Conservation (phyloP, 2,329 filamentous ascomycete genomes). For the Elsinoe necatrix region DNA sequence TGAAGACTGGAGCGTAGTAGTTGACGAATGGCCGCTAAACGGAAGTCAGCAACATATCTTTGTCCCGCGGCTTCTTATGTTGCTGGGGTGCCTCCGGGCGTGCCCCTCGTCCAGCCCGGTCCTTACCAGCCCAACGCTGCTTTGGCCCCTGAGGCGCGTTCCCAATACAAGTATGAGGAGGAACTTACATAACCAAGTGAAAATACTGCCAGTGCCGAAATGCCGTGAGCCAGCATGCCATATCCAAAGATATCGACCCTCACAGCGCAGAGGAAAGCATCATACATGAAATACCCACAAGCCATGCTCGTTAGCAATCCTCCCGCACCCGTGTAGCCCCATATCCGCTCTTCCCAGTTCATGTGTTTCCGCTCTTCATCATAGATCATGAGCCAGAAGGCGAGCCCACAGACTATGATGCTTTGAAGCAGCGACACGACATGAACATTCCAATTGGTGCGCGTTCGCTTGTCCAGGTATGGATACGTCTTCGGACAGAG, state of each 20-base stretch:
- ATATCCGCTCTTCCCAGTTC: constrained; percentile 56
- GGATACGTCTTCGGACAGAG: constrained; percentile 58
- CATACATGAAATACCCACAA: constrained; percentile 78
- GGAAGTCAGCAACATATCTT: background rate
- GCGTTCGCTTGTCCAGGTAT: constrained; percentile 52
- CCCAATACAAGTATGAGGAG: constrained; percentile 14
- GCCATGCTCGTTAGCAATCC: constrained; percentile 70
- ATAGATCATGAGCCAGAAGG: constrained; percentile 62
- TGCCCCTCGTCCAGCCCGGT: no score
- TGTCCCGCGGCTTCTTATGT: background rate
- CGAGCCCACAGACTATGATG: constrained; percentile 59
- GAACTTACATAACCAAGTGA: constrained; percentile 67
- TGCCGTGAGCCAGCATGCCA: constrained; percentile 69
- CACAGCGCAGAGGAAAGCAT: constrained; percentile 59
- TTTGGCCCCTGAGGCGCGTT: background rate
- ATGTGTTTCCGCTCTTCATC: constrained; percentile 62
- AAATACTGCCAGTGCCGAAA: constrained; percentile 66
- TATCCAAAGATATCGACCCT: constrained; percentile 64
- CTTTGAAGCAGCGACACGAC: constrained; percentile 77
- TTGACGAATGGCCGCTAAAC: constrained; percentile 70
- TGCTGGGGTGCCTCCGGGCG: no score
- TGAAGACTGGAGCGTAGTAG: constrained; percentile 72
- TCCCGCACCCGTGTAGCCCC: constrained; percentile 65
- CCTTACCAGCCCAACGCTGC: no score
- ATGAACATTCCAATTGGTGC: constrained; percentile 77